phyloP scores from a whole-genome alignment of 2,329 filamentous ascomycete genomes.

The Aspergillus sp. region DNA sequence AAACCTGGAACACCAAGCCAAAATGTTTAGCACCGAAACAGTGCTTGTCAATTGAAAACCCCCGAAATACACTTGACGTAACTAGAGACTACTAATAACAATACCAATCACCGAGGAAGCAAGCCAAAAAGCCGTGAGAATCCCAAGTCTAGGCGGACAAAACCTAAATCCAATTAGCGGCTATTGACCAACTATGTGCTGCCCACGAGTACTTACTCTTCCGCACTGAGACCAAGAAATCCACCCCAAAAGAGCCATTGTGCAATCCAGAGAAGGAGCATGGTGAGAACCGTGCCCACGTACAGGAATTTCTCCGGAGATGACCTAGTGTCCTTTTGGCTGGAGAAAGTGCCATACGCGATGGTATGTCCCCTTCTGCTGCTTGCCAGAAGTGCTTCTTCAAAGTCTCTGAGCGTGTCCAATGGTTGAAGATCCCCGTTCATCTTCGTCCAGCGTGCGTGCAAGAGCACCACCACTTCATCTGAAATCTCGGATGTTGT shows the following conservation, averaged over 20 bases:
- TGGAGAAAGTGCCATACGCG: conserved; percentile 2
- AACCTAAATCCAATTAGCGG: conserved; percentile 9
- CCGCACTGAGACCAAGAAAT: conserved; percentile 7
- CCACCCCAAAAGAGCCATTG: conserved; percentile 17
- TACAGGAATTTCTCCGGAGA: background rate
- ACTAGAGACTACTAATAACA: background rate
- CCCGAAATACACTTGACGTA: too few relatives aligned
- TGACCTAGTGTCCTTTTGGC: background rate
- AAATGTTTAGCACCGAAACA: too few relatives aligned
- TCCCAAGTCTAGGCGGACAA: conserved; percentile 2
- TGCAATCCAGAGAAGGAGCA: conserved; percentile 11
- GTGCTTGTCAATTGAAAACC: too few relatives aligned
- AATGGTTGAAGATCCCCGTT: background rate
- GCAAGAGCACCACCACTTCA: background rate
- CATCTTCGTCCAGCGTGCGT: background rate
- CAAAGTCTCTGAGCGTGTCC: background rate
- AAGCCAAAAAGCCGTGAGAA: conserved; percentile 11
- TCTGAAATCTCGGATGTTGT: background rate
- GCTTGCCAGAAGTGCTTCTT: background rate
- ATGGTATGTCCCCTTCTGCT: background rate
- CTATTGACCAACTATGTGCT: background rate
- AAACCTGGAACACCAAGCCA: too few relatives aligned
- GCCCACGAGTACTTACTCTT: conserved; percentile 7
- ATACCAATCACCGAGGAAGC: background rate
- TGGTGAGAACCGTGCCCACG: background rate